Evolutionary conservation across 2,329 filamentous ascomycete genomes (phyloP), one percentile per base, ranked within the genome.

Genomic region (Talaromyces sp.): DNA sequence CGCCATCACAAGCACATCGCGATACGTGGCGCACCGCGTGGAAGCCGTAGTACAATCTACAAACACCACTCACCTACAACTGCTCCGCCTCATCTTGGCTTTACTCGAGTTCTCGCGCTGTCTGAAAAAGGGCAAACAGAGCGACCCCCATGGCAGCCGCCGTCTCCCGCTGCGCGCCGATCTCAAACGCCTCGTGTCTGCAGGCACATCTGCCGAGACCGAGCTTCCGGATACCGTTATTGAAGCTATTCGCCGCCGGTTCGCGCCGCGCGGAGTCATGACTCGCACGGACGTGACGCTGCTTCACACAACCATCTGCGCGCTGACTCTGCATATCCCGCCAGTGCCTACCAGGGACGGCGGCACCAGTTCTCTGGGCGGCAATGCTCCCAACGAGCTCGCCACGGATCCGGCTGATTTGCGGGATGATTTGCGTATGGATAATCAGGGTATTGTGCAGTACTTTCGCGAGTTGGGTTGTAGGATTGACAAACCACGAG

Each of bases 401-500:
- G 74, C 76, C 7, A 77, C 77, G 1, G 76, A 80, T 54, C 76
- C 75, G 10, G 69, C 75, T 0, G 77, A 80, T 65, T 72, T 80
- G 53, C 72, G 75, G 55, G 75, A 79, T 57, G 78, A 80, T 59
- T 68, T 80, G 51, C 70, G 72, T 31, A 61, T 79, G 10, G 76
- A 77, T 29, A 71, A 70, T 24, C 56, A 67, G 12, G 69, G 64
- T 11, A 68, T 72, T 54, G 61, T 65, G 62, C 76, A 78, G 63
- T 77, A 77, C 61, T 80, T 77, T 71, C 73, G 75, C 31, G 78
- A 80, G 61, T 61, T 80, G 63, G 78, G 78, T n/a, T 80, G 77
- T 62, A 71, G 72, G 17, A 66, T 79, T 46, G 75, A 78, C 56
- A 72, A 71, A 67, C 72, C 75, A 31, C 69, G 69, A 19, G 76